Evolutionary conservation across 2,329 filamentous ascomycete genomes (phyloP).

Genomic region (Ascochyta lentis): DNA sequence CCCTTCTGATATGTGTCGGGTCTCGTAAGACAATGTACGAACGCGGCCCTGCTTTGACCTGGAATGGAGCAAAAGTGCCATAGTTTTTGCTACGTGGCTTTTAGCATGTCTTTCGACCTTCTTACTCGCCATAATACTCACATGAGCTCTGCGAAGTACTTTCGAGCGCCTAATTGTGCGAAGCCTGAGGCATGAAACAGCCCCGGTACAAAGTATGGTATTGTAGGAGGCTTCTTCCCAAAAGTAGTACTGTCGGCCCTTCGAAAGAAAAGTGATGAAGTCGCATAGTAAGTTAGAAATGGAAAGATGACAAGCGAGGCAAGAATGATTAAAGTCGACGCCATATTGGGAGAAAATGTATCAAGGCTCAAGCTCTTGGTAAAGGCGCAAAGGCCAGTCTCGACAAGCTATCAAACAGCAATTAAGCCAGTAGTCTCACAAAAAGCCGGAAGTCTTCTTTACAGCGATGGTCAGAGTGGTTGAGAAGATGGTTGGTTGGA

Average conservation of each 20-base stretch:
- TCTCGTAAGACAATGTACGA: conserved; percentile 33
- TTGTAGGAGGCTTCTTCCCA: conserved; percentile 27
- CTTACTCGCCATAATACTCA: conserved; percentile 8
- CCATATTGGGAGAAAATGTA: not conserved
- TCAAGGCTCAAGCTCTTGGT: not conserved
- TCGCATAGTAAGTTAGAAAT: conserved; percentile 33
- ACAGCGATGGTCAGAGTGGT: not conserved
- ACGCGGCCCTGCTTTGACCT: conserved; percentile 26
- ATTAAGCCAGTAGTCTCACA: not conserved
- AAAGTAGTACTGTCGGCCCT: conserved; percentile 16
- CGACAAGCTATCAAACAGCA: not conserved
- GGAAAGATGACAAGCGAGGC: conserved; percentile 20
- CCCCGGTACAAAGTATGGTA: conserved; percentile 33
- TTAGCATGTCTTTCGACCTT: conserved; percentile 5
- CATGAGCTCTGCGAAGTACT: conserved; percentile 36
- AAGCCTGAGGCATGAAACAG: conserved; percentile 31
- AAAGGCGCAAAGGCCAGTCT: not conserved
- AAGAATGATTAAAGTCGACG: not conserved
- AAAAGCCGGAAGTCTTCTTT: not conserved
- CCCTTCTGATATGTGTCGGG: conserved; percentile 28
- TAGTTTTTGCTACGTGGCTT: conserved; percentile 29
- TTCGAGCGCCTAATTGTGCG: conserved; percentile 25
- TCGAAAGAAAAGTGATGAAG: conserved; percentile 27
- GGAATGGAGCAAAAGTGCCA: conserved; percentile 31
- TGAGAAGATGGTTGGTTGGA: conserved; percentile 1